These are phyloP conservation scores for Taxillus chinensis DNA, from an alignment of 164 flowering plant genomes.

Conservation along the genomic window DNA sequence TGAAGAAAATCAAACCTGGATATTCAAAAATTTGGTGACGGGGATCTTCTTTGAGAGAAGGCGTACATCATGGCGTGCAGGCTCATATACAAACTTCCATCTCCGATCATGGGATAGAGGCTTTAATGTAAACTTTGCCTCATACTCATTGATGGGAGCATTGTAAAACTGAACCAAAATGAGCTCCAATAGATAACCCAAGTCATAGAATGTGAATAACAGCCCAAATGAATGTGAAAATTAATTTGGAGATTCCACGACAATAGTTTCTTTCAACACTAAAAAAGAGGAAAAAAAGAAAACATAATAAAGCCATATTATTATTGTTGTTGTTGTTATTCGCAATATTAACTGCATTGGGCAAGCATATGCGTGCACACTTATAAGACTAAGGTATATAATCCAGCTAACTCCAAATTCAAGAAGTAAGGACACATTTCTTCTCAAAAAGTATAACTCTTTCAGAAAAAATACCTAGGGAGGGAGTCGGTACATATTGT, in stretches of 20 bases:
- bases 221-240: background rate
- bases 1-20: constrained; percentile 48
- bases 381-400: too few species aligned
- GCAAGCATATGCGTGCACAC: too few species aligned
- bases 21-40: constrained; percentile 59
- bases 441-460: too few species aligned
- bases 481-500: too few species aligned
- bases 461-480: too few species aligned
- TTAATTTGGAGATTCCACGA: background rate
- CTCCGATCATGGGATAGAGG: constrained; percentile 52
- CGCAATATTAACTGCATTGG: too few species aligned
- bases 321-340: too few species aligned
- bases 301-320: background rate
- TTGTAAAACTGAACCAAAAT: constrained; percentile 60
- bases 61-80: constrained; percentile 58
- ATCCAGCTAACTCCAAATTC: too few species aligned
- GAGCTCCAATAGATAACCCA: background rate
- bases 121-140: constrained; percentile 70
- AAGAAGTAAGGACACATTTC: too few species aligned
- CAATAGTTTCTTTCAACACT: too few species aligned
- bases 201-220: background rate
- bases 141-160: constrained; percentile 61
- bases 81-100: constrained; percentile 84
- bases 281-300: background rate
- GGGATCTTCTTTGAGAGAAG: constrained; percentile 84